Base-by-base conservation (phyloP, 768 basidiomycete species). In the Xerocomus spinulosus region DNA sequence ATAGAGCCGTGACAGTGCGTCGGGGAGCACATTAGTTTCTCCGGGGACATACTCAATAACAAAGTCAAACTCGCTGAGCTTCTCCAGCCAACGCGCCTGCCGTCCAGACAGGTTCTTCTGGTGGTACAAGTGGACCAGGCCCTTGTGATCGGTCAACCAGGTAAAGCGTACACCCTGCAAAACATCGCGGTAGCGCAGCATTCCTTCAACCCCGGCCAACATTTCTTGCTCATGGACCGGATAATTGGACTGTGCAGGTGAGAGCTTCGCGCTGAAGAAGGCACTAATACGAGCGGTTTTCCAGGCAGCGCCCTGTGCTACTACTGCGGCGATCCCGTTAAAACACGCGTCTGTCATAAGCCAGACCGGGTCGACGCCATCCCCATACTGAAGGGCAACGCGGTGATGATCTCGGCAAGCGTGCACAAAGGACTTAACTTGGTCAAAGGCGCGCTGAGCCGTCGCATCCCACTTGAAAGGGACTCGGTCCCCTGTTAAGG, bases 201-300 rank as follows among this genome's bases (percentile, higher is more conserved):
- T 64, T 0, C 67, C 62, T 33, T 73, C 69, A 0, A 73, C 52
- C 0, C 67, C 67, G 0, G 67, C 68, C 0, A 73, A 43, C 54
- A 73, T 55, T 34, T 74, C 69, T 4, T 68, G 66, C 42, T 73
- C 68, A 26, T 73, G 72, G 0, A 68, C 67, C 2, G 69, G 58
- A 26, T 73, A 73, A 30, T 72, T 72, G 20, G 68, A 68, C 46
- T 73, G 70, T 0, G 70, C 63, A 0, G 63, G 28, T n/a, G 60
- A 69, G 4, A 73, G 50, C 41, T 71, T 73, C 0, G 39, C 44
- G 1, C 38, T 41, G 17, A 36, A 53, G 26, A 51, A 51, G 0
- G 44, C 26, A 28, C 26, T 28, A 28, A 28, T 12, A 28, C 6
- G 6, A 28, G 8, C 43, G 36, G 2, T 46, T 15, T 6, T 32